A percentile compares a stretch with the other conserved stretches of the same genome.
Conservation (phyloP, 116 monocot genomes). For the Cymodocea nodosa region DNA sequence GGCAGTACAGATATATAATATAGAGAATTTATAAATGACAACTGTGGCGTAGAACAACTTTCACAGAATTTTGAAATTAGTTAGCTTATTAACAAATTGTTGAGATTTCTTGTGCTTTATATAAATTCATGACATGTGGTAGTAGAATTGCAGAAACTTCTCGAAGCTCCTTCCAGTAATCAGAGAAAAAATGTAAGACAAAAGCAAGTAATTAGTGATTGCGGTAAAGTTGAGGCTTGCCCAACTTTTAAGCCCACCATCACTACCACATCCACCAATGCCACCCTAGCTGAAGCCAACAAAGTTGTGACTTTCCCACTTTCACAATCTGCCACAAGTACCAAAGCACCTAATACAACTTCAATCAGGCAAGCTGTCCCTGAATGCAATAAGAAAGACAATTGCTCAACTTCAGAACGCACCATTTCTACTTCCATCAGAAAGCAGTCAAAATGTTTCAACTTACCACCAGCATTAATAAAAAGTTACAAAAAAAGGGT, state of each 20-base stretch:
- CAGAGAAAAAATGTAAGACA: conserved; percentile 12
- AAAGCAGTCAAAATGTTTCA: conserved; percentile 9
- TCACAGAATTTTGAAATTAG: too few relatives aligned
- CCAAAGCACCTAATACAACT: neutral
- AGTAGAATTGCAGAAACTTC: conserved; percentile 43
- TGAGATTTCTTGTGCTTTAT: too few relatives aligned
- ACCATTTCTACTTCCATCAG: neutral
- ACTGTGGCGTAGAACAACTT: too few relatives aligned
- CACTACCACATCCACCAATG: too few relatives aligned
- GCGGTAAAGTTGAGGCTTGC: neutral
- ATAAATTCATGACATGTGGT: conserved; percentile 7
- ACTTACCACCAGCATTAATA: conserved; percentile 17
- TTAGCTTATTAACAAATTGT: too few relatives aligned
- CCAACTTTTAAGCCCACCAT: neutral
- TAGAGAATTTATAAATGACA: too few relatives aligned
- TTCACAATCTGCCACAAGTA: neutral
- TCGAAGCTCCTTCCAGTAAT: conserved; percentile 12
- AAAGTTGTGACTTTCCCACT: neutral
- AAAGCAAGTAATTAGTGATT: conserved; percentile 12
- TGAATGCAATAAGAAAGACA: neutral
- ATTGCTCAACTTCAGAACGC: neutral
- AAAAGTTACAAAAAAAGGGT: conserved; percentile 28
- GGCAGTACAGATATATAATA: too few relatives aligned
- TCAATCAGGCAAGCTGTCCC: neutral
- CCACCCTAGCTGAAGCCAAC: neutral